Evolutionary conservation across 345 rosid species (phyloP), one percentile per base, ranked within the genome.

Genomic region (Gossypium mustelinum): DNA sequence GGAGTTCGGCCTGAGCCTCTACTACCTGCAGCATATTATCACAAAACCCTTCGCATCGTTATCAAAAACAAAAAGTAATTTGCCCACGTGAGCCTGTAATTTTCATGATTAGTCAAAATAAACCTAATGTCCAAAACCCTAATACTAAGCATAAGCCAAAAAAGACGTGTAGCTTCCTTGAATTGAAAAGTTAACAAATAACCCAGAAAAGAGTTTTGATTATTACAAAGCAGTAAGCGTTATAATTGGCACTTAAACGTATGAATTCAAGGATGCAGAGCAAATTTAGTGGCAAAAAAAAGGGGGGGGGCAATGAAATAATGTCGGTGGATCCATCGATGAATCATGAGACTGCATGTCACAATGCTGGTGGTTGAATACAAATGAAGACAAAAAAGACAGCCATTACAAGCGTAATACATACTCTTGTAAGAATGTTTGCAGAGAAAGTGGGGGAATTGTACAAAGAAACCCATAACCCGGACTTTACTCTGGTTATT

Each of bases 1-100:
- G 98, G 98, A 0, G 98, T 86, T 7, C 97, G 82, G 0, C 98
- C 98, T 0, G 98, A 89, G 43, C 98, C 97, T 72, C 98, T 86
- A 73, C 96, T 91, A 25, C 98, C 98, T 94, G 84, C 52, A 74
- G 64, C 55, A 14, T 3, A 14, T 3, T 60, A 51, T 29, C 63
- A 20, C 24, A 51, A 9, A 10, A 51, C 59, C n/a, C 34, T 67
- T 68, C 7, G 47, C 27, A 20, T 67, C 34, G 50, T 48, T 14
- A 20, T 9, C 17, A 13, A 45, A 44, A 44, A 66, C 22, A 14
- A 18, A 45, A 22, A 6, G 20, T 7, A 68, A 14, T 47, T 68
- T 22, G 39, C 56, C 57, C 11, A 48, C 41, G 48, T 13, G 41
- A 24, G 56, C 27, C 50, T 48, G 43, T 67, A 47, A 48, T 24